Evolutionary conservation across 2,329 filamentous ascomycete species (phyloP), one percentile per base, ranked within the genome.

Genomic region (Diaporthe capsici): DNA sequence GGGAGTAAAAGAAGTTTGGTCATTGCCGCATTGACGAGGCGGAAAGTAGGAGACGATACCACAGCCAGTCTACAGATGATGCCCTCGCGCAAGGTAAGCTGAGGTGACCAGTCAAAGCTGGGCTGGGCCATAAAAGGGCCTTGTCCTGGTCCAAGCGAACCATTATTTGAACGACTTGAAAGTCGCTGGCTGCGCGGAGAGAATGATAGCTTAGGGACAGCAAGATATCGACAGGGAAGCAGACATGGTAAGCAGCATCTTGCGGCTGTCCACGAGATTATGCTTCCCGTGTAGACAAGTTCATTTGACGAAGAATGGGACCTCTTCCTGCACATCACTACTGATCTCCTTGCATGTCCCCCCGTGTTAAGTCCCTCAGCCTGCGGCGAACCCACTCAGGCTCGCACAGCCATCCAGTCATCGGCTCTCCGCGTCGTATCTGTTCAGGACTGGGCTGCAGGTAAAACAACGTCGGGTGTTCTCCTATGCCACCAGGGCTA

Each of bases 361-460:
- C 31, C 28, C 9, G 31, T 2, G 39, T 28, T 0, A 68, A 68
- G 8, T 53, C 31, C 44, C 31, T 42, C 31, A 68, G 1, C 47
- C 47, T 53, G 4, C 31, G 47, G 22, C 65, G 65, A 25, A 68
- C 4, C 65, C 65, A 68, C n/a, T 20, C 47, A 4, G 65, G 47
- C 22, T 68, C 65, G 34, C 65, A 68, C 13, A 68, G 13, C 65
- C 65, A 68, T 4, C 65, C 65, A 20, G 20, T 53, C 31, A 68
- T 2, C 34, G 65, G 65, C 47, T 39, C 31, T 13, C 65, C 65
- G 47, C 65, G 31, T 7, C 13, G 31, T 39, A 68, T 6, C 47
- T 68, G 65, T 39, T 4, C 65, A 53, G 65, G 65, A 2, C 31
- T 37, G 20, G 47, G 65, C 47, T 12, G 31, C 47, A 68, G 12